Evolutionary conservation across 805 yeast species (phyloP).

Genomic region (Komagataella pseudopastoris): DNA sequence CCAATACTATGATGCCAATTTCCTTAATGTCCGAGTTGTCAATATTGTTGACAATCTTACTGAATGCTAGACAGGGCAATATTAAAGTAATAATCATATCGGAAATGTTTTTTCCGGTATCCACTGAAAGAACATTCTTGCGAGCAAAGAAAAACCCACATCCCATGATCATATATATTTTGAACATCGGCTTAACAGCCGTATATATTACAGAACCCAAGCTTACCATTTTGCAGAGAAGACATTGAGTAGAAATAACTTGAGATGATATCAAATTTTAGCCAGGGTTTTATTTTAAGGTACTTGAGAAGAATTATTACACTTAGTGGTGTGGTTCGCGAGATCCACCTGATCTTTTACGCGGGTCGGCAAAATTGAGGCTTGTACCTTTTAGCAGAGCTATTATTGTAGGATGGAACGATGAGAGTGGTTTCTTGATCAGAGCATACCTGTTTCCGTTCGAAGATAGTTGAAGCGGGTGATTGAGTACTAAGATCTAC

Average conservation of each 20-base stretch:
- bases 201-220: slow-evolving; percentile 62
- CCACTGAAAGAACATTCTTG: slow-evolving; percentile 48
- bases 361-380: background rate
- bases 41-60: slow-evolving; percentile 55
- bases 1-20: slow-evolving; percentile 49
- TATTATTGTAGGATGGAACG: background rate
- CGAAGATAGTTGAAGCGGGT: background rate
- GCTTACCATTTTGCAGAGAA: slow-evolving; percentile 7
- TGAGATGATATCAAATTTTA: background rate
- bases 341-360: background rate
- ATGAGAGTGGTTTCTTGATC: background rate
- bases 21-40: slow-evolving; percentile 55
- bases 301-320: too few relatives aligned
- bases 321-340: background rate
- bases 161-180: slow-evolving; percentile 59
- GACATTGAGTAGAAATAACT: background rate
- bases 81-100: slow-evolving; percentile 54
- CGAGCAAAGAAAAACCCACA: slow-evolving; percentile 55
- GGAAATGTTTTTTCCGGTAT: slow-evolving; percentile 57
- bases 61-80: slow-evolving; percentile 65
- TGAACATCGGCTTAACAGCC: slow-evolving; percentile 77
- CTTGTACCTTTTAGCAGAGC: background rate
- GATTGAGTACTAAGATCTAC: background rate
- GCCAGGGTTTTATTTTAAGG: background rate
- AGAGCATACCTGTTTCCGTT: background rate